phyloP scores from a whole-genome alignment of 768 basidiomycete species.

The Rhodotorula diobovata region DNA sequence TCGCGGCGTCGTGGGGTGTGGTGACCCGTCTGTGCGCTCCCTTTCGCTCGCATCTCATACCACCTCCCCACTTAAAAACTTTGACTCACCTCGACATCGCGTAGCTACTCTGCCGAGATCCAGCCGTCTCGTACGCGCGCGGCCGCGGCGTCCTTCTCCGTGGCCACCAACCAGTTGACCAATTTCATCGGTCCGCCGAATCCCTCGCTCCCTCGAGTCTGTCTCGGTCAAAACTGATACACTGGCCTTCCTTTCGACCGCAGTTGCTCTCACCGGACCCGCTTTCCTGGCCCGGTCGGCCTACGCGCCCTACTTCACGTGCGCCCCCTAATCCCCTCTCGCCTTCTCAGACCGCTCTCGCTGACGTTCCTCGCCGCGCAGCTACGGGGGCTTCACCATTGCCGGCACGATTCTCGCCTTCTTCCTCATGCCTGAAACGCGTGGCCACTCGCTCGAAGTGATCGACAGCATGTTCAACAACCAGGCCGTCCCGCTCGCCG shows the following conservation, averaged over 20 bases:
- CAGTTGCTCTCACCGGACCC: not conserved
- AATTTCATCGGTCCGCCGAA: not conserved
- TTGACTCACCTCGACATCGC: too few species aligned
- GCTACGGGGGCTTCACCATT: constrained; percentile 11
- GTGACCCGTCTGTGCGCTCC: constrained; percentile 31
- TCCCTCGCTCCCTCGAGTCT: too few species aligned
- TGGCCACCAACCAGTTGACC: constrained; percentile 23
- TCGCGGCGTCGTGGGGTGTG: constrained; percentile 52
- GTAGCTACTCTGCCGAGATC: constrained; percentile 51
- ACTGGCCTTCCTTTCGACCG: too few species aligned
- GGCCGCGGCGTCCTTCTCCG: constrained; percentile 41
- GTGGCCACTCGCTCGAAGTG: constrained; percentile 15
- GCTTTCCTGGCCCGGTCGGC: constrained; percentile 7
- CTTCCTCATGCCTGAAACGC: constrained; percentile 17
- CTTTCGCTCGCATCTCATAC: constrained; percentile 17
- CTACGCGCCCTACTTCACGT: constrained; percentile 15
- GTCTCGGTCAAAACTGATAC: too few species aligned
- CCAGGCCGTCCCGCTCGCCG: constrained; percentile 1
- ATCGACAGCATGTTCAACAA: constrained; percentile 1
- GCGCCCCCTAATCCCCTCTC: too few species aligned
- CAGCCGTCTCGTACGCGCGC: constrained; percentile 55
- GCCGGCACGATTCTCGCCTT: constrained; percentile 4
- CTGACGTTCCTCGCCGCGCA: not conserved
- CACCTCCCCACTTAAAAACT: not conserved
- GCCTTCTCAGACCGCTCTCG: too few species aligned